Conservation (phyloP, 257 asterid species). For the Solanum virginianum region DNA sequence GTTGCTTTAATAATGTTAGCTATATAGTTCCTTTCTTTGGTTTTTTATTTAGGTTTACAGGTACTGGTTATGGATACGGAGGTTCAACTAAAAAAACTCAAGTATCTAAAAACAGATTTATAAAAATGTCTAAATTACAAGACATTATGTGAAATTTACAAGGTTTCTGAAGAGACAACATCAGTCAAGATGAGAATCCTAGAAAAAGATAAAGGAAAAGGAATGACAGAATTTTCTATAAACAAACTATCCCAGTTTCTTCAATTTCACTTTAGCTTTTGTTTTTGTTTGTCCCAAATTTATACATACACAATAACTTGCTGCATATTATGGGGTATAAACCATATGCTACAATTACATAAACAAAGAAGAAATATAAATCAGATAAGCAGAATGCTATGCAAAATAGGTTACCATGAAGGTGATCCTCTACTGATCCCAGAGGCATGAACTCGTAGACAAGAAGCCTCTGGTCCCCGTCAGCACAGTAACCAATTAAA, state of each 20-base stretch:
- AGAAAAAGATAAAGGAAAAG: not conserved
- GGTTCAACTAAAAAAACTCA: not conserved
- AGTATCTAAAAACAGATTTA: not conserved
- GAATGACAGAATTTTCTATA: not conserved
- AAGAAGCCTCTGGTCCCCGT: conserved; percentile 97
- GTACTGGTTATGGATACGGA: not conserved
- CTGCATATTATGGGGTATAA: not conserved
- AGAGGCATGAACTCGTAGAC: conserved; percentile 97
- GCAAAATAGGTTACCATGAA: conserved; percentile 50
- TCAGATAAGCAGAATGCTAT: not conserved
- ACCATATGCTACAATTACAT: not conserved
- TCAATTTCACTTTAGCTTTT: not conserved
- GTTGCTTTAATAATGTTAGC: not conserved
- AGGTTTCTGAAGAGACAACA: not conserved
- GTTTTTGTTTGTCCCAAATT: not conserved
- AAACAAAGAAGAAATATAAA: not conserved
- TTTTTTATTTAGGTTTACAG: not conserved
- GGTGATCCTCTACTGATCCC: conserved; percentile 97
- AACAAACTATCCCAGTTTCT: not conserved
- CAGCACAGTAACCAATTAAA: conserved; percentile 94
- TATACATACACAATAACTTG: not conserved
- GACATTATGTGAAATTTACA: not conserved
- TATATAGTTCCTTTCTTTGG: not conserved
- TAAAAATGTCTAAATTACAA: not conserved
- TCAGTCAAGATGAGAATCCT: not conserved